Evolutionary conservation across 2,329 filamentous ascomycete genomes (phyloP).

Genomic region (Lasiodiplodia citricola): DNA sequence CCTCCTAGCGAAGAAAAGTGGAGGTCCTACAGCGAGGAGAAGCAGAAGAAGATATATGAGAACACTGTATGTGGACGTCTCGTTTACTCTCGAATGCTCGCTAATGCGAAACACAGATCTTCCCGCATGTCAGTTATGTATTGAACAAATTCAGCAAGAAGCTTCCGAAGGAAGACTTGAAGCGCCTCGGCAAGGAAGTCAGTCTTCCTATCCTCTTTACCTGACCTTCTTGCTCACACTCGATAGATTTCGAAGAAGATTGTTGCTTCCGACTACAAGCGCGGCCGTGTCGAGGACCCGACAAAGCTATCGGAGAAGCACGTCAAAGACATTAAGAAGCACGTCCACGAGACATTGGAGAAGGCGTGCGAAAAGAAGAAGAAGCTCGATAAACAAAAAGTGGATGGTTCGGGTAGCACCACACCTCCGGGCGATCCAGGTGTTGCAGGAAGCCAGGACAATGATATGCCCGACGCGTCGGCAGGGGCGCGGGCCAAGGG

Average conservation of each 20-base stretch:
- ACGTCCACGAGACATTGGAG: constrained; percentile 84
- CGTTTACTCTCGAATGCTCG: background rate
- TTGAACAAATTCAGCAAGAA: constrained; percentile 86
- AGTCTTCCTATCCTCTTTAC: constrained; percentile 27
- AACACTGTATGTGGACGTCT: constrained; percentile 71
- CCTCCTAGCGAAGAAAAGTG: constrained; percentile 66
- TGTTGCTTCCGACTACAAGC: constrained; percentile 89
- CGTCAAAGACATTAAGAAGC: constrained; percentile 79
- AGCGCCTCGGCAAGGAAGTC: constrained; percentile 69
- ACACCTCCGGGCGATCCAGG: constrained; percentile 21
- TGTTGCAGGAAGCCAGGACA: background rate
- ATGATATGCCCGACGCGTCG: constrained; percentile 33
- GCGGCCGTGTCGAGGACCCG: constrained; percentile 82
- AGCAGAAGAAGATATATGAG: constrained; percentile 94
- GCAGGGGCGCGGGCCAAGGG: constrained; percentile 30
- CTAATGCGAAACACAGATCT: constrained; percentile 62
- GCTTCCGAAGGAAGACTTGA: constrained; percentile 78
- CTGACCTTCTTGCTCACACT: constrained; percentile 42
- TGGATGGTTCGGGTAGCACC: constrained; percentile 26
- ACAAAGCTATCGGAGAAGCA: constrained; percentile 78
- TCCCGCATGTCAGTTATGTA: constrained; percentile 82
- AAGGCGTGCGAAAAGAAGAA: constrained; percentile 80
- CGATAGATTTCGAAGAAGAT: constrained; percentile 70
- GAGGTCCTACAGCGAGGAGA: constrained; percentile 73
- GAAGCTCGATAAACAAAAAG: constrained; percentile 62